Evolutionary conservation across 345 rosid species (phyloP).

Genomic region (Ceriops decandra): DNA sequence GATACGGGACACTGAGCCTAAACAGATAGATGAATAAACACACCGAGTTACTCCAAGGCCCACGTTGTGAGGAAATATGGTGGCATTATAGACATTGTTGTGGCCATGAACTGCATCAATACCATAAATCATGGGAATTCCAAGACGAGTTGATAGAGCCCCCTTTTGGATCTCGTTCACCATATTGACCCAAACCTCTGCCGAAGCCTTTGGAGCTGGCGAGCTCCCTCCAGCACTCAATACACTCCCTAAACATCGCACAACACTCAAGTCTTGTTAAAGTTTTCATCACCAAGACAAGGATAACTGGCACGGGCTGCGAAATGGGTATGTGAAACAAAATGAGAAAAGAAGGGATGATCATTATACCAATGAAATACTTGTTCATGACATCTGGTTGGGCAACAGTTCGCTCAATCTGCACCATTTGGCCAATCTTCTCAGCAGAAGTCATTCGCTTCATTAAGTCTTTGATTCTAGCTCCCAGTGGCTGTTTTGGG

Average conservation of each 20-base stretch:
- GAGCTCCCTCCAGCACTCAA: constrained; percentile 28
- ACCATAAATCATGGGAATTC: constrained; percentile 31
- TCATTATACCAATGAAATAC: constrained; percentile 33
- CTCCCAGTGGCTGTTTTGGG: constrained; percentile 27
- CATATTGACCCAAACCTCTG: constrained; percentile 20
- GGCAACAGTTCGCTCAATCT: constrained; percentile 42
- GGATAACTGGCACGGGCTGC: no score
- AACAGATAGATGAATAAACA: neutral
- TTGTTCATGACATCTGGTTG: constrained; percentile 39
- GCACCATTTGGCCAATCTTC: constrained; percentile 58
- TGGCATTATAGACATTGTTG: constrained; percentile 28
- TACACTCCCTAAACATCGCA: constrained; percentile 17
- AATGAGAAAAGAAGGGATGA: neutral
- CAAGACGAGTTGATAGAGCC: constrained; percentile 23
- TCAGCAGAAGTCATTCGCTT: constrained; percentile 44
- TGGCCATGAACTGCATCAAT: constrained; percentile 34
- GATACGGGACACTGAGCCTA: neutral
- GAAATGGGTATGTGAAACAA: neutral
- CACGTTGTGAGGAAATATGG: constrained; percentile 29
- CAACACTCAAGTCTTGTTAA: neutral
- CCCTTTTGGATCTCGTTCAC: constrained; percentile 23
- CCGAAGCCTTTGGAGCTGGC: constrained; percentile 23
- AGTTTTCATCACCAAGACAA: no score
- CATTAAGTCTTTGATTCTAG: constrained; percentile 40
- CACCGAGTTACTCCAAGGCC: constrained; percentile 30